Conservation (phyloP, 2,329 filamentous ascomycete genomes). For the Ophiostoma perfectum region DNA sequence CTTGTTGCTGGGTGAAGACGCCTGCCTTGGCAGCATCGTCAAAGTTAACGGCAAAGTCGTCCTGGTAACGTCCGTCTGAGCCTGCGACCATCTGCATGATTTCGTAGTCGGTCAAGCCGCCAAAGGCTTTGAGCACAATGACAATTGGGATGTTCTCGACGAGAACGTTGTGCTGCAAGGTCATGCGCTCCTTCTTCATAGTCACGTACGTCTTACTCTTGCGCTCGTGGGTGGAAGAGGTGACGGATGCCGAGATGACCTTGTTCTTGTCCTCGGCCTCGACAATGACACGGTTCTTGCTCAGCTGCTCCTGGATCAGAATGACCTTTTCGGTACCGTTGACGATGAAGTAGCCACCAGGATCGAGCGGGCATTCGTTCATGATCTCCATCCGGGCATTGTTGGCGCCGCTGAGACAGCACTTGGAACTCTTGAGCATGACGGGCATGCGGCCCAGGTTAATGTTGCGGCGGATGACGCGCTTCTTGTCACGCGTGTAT, state of each 20-base stretch:
- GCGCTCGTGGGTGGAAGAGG: constrained; percentile 92
- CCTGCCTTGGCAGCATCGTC: constrained; percentile 81
- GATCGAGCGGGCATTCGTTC: constrained; percentile 93
- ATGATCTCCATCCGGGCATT: constrained; percentile 85
- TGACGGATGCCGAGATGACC: constrained; percentile 91
- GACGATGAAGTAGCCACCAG: constrained; percentile 96
- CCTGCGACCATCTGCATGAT: constrained; percentile 89
- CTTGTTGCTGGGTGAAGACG: constrained; percentile 90
- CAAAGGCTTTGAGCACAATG: constrained; percentile 86
- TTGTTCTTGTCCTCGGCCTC: constrained; percentile 89
- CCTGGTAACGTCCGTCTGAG: constrained; percentile 81
- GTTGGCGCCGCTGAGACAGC: constrained; percentile 74
- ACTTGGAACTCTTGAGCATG: constrained; percentile 95
- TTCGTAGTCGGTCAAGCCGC: constrained; percentile 89
- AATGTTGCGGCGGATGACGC: constrained; percentile 68
- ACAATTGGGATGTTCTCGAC: constrained; percentile 93
- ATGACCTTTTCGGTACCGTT: constrained; percentile 98
- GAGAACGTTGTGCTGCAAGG: constrained; percentile 86
- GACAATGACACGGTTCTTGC: constrained; percentile 98
- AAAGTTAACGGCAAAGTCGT: constrained; percentile 92
- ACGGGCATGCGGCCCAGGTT: constrained; percentile 87
- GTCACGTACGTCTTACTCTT: constrained; percentile 97
- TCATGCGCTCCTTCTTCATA: constrained; percentile 86
- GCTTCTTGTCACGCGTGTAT: constrained; percentile 75
- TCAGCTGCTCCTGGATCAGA: constrained; percentile 94